Conservation (phyloP, 2,329 filamentous ascomycete species). For the Trichoderma pleuroti region DNA sequence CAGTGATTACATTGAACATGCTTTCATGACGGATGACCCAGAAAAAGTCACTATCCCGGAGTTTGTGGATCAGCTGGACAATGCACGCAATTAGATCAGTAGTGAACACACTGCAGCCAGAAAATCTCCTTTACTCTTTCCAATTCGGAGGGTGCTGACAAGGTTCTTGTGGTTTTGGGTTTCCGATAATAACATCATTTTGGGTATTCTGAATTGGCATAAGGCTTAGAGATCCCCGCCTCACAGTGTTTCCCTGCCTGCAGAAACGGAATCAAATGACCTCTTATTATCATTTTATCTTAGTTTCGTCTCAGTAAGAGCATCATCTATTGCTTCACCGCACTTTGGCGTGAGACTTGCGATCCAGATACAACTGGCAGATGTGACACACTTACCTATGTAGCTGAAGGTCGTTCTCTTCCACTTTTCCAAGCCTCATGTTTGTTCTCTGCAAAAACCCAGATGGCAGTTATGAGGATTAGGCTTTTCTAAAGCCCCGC, state of each 20-base stretch:
- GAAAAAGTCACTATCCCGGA: background rate
- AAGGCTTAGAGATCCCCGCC: fast-evolving
- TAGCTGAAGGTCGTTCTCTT: no score
- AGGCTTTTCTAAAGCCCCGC: background rate
- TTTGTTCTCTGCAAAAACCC: background rate
- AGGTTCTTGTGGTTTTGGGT: no score
- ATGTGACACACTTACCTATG: background rate
- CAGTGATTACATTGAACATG: background rate
- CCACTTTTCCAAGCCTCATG: no score
- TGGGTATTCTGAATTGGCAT: no score
- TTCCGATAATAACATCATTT: no score
- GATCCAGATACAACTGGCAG: background rate
- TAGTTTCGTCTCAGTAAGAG: background rate
- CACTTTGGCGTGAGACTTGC: no score
- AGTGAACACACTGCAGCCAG: fast-evolving
- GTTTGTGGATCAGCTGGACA: background rate
- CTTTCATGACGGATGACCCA: background rate
- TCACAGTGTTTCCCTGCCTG: background rate
- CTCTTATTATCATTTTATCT: background rate
- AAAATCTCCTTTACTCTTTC: no score
- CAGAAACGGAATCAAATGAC: background rate
- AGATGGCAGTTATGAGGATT: background rate
- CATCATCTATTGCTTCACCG: no score
- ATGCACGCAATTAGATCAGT: background rate
- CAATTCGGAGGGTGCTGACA: no score